Base-by-base conservation (phyloP, 208 protist species). In the Crithidia expoeki region DNA sequence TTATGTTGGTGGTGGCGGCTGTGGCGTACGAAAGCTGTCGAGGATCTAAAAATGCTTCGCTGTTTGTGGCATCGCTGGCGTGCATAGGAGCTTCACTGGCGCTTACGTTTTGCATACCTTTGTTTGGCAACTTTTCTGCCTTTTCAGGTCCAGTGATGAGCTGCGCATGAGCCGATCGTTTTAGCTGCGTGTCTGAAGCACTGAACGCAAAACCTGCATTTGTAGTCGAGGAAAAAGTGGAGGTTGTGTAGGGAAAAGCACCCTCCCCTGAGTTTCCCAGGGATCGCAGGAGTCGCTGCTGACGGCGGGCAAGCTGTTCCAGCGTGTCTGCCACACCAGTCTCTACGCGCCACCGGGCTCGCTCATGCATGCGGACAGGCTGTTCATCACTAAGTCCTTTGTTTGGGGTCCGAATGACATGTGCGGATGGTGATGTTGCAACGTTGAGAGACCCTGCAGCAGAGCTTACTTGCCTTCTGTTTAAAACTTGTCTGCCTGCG, bases 11-110 rank as follows among this genome's bases (percentile, higher is more conserved):
- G 46, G 46, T 40, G 16, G 36, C 16, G 0, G 65, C 57, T 9
- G 72, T 66, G 32, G 72, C 57, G 57, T 70, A 72, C 19, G 64
- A 70, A 21, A 70, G 72, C 40, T 77, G 71, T 36, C 71, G 61
- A 9, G 71, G 71, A 19, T 76, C 62, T 33, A 79, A 44, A 23
- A 57, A 65, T 17, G 44, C 58, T 40, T 61, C 51, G 64, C 52
- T 53, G 58, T 42, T 28, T 9, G 32, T 36, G 19, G 16, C 27
- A 7, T 63, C 63, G 28, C 62, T 65, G 51, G 36, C 46, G 21
- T 7, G 7, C 14, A 19, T 4, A 50, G 19, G 14, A 50, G 14
- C 19, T 19, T 23, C 46, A 19, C 21, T 19, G 7, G 14, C 7
- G 14, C 19, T 5, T 25, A 32, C 49, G 3, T 55, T 7, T 21